Base-by-base conservation (phyloP, 306 rosid species). In the Echinosophora koreensis region DNA sequence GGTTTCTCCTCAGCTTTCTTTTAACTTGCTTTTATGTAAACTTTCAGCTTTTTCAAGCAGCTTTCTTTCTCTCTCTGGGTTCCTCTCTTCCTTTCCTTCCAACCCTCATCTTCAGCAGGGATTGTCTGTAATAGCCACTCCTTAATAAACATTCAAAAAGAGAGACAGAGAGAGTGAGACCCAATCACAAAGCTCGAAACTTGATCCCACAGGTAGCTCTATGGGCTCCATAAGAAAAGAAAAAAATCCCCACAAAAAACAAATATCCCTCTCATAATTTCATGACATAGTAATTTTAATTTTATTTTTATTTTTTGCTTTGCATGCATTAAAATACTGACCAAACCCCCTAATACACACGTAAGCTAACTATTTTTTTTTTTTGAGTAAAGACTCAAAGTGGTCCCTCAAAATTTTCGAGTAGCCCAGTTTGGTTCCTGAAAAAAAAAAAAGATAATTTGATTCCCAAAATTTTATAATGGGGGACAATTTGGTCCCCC, bases 161-260 rank as follows among this genome's bases (percentile, higher is more conserved):
- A 76, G 80, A 78, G 76, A 60, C 27, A 72, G 76, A 60, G 77
- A 78, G 65, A 60, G 79, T 71, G 84, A 62, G 86, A 84, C 73
- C 93, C 97, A 88, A 89, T 89, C 87, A 83, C 85, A 77, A 81
- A 30, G 95, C 86, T 92, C 73, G 86, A 80, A 87, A 88, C 87
- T 84, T 86, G 96, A 91, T 90, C 98, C 97, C 97, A 90, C 97
- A 86, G 75, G 84, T 82, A 85, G 77, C 71, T 71, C 75, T 66
- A 86, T 89, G 96, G 98, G 97, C 92, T 90, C 98, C 97, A 89
- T 74, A 59, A 76, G 83, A 64, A 80, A 81, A 76, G 86, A 88
- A 66, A 71, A 71, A 71, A 76, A 88, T 83, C 88, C 92, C 86
- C 93, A 92, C 93, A 86, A 84, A 84, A 89, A 94, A 94, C 97